Conservation (phyloP, 1,284 basidiomycete genomes). For the Puccinia polysora region DNA sequence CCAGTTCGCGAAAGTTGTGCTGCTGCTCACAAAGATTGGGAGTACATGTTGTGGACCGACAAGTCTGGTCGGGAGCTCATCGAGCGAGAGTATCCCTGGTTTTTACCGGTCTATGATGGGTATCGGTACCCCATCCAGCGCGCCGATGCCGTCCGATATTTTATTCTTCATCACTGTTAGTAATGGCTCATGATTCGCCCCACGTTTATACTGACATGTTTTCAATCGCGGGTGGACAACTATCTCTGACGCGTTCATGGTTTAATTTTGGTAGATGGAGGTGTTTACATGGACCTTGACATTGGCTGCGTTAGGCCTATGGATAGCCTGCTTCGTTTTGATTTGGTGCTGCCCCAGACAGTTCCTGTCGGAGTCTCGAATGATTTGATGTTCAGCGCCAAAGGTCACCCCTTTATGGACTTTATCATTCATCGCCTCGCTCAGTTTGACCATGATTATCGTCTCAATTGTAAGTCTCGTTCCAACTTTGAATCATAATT, state of each 20-base stretch:
- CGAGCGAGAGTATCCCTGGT: constrained; percentile 79
- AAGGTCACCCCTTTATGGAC: constrained; percentile 79
- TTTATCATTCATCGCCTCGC: constrained; percentile 72
- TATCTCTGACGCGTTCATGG: too few species aligned
- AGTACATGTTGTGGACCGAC: constrained; percentile 98
- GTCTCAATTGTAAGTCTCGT: not conserved
- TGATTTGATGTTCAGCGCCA: constrained; percentile 87
- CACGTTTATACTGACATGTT: too few species aligned
- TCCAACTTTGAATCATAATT: too few species aligned
- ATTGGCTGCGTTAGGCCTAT: constrained; percentile 84
- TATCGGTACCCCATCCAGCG: constrained; percentile 93
- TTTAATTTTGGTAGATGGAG: constrained; percentile 65
- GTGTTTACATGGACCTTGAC: constrained; percentile 93
- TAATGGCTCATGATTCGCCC: not conserved
- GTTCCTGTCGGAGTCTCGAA: constrained; percentile 77
- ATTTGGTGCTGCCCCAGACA: constrained; percentile 86
- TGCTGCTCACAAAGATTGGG: constrained; percentile 63
- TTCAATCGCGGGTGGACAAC: not conserved
- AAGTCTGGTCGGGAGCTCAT: constrained; percentile 83
- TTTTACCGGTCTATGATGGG: constrained; percentile 81
- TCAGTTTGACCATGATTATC: constrained; percentile 32
- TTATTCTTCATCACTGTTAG: constrained; percentile 76
- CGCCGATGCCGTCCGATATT: constrained; percentile 95
- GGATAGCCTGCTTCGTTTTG: constrained; percentile 79
- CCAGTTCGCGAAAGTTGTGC: constrained; percentile 54